A percentile compares a stretch with the other conserved stretches of the same genome.
Evolutionary conservation across 176 grass and related monocot species (phyloP).

Genomic region (Phragmites australis): DNA sequence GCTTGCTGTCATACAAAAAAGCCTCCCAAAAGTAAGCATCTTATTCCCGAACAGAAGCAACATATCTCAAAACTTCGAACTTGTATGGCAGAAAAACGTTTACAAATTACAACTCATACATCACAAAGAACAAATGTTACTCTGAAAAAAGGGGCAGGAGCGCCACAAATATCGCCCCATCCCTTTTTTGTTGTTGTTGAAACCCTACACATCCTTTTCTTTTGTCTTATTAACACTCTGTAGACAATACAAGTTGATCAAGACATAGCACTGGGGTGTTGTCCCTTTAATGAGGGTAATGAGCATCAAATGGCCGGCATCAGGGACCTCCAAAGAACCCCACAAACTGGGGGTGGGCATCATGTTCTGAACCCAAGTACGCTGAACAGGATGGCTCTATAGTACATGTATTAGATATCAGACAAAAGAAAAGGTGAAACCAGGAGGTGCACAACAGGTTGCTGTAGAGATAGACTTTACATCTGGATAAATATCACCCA

Average conservation of each 20-base stretch:
- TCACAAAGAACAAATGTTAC: slow-evolving; percentile 36
- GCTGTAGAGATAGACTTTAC: slow-evolving; percentile 44
- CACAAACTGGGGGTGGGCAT: background rate
- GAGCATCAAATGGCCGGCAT: slow-evolving; percentile 41
- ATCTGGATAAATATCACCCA: slow-evolving; percentile 46
- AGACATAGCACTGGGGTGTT: slow-evolving; percentile 14
- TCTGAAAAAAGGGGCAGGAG: background rate
- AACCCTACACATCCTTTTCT: slow-evolving; percentile 41
- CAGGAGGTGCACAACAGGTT: slow-evolving; percentile 16
- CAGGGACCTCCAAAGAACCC: slow-evolving; percentile 39
- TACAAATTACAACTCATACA: slow-evolving; percentile 41
- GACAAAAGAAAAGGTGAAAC: slow-evolving; percentile 30
- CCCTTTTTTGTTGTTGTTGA: slow-evolving; percentile 27
- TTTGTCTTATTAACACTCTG: slow-evolving; percentile 45
- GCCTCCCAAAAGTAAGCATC: background rate
- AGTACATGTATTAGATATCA: slow-evolving; percentile 27
- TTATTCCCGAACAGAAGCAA: slow-evolving; percentile 22
- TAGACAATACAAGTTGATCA: slow-evolving; percentile 30
- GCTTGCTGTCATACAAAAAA: background rate
- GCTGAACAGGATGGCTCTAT: slow-evolving; percentile 25
- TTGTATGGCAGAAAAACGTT: slow-evolving; percentile 22
- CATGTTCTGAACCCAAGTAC: slow-evolving; percentile 30
- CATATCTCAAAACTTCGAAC: slow-evolving; percentile 3
- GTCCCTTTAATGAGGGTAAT: slow-evolving; percentile 31
- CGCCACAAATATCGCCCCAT: slow-evolving; percentile 33